Conservation (phyloP, 1,284 basidiomycete species). For the Ustilago shanxiensis region DNA sequence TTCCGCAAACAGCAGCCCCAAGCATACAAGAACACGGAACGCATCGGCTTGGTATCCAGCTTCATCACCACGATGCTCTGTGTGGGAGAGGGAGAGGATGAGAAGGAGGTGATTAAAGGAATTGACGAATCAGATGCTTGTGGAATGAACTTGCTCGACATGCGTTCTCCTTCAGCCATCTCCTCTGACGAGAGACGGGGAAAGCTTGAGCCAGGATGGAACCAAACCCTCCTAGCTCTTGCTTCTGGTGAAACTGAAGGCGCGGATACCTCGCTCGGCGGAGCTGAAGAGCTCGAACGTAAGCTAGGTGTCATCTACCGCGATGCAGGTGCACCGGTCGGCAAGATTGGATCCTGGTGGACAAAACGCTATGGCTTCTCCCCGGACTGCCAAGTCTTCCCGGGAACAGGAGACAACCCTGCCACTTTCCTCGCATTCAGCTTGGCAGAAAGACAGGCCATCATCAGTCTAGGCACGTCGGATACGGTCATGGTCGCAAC, state of each 20-base stretch:
- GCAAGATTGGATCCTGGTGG: slow-evolving; percentile 80
- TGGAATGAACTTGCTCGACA: slow-evolving; percentile 83
- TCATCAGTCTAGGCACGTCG: slow-evolving; percentile 90
- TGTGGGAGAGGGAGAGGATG: slow-evolving; percentile 70
- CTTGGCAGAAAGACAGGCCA: slow-evolving; percentile 81
- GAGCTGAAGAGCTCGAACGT: slow-evolving; percentile 76
- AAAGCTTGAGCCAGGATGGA: slow-evolving; percentile 58
- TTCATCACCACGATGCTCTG: slow-evolving; percentile 84
- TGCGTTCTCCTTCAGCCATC: slow-evolving; percentile 77
- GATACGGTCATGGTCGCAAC: slow-evolving; percentile 84
- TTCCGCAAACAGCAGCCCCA: slow-evolving; percentile 75
- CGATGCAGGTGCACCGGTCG: slow-evolving; percentile 78
- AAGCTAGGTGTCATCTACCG: slow-evolving; percentile 84
- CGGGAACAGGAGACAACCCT: slow-evolving; percentile 92
- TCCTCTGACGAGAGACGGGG: slow-evolving; percentile 73
- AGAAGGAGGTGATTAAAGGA: slow-evolving; percentile 74
- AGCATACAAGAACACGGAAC: slow-evolving; percentile 77
- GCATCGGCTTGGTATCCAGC: slow-evolving; percentile 84
- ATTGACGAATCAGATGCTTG: slow-evolving; percentile 80
- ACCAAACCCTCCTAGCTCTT: slow-evolving; percentile 47
- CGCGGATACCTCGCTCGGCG: slow-evolving; percentile 38
- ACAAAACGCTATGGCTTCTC: slow-evolving; percentile 81
- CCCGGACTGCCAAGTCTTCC: slow-evolving; percentile 82
- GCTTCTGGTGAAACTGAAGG: slow-evolving; percentile 71
- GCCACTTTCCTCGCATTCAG: slow-evolving; percentile 83